Evolutionary conservation across 768 basidiomycete species (phyloP), one percentile per base, ranked within the genome.

Genomic region (Lepiota brunneoincarnata): DNA sequence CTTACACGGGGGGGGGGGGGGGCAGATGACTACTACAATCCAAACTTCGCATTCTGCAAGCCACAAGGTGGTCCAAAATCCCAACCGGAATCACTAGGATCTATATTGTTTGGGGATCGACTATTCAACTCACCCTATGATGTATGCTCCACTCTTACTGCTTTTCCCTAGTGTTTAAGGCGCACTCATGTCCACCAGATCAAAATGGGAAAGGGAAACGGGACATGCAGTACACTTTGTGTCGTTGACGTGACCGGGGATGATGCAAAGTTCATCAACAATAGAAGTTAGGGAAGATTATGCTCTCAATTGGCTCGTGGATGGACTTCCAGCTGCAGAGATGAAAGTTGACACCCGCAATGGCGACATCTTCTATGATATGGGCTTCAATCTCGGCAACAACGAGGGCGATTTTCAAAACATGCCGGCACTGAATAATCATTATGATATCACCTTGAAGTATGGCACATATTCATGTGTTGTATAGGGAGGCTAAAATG

Each of bases 61-160:
- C 96, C 96, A 21, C 71, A 77, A 38, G 86, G 74, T 17, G 94
- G 92, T 9, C 78, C 84, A 18, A 69, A 82, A 64, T 82, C 81
- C 61, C 85, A 86, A 64, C 88, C 92, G 2, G 94, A 95, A 68
- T 88, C 86, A 1, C 73, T 98, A 23, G 96, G 96, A 5, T 91
- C 91, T 15, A 94, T 98, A 62, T 74, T 98, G n/a, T 97, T 97
- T 60, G 96, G 96, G 14, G 96, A 98, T 75, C 80, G 96, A 58
- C 93, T 98, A 61, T 91, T 93, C 69, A 85, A 87, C 63, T 92
- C 92, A 2, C 90, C 87, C 2, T 98, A 93, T 64, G 82, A 94
- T 59, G 90, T 93, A 57, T 51, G 86, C 73, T 31, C 23, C 51
- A n/a, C 10, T 23, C 35, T 6, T 6, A 31, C 9, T 24, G 15